Base-by-base conservation (phyloP, 768 basidiomycete species). In the Termitomyces sp. region DNA sequence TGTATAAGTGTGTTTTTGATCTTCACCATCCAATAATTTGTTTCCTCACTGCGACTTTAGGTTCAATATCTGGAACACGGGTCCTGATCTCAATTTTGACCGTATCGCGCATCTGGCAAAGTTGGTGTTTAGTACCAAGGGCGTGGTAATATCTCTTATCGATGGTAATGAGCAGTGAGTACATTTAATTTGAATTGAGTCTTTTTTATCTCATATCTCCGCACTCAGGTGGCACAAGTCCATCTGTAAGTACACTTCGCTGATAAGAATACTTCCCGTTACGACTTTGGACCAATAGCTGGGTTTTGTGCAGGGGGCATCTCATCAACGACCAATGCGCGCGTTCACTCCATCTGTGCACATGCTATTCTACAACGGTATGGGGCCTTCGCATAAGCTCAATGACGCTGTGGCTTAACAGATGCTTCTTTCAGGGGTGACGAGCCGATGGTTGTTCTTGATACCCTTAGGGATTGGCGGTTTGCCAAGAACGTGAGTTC, bases 101-200 rank as follows among this genome's bases (percentile, higher is more conserved):
- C 84, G 95, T 18, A 95, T 97, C 62, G 91, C 87, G 16, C 93
- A 96, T 69, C 81, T 98, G 27, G 90, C 90, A 41, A 95, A 95
- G 73, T 76, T 97, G 41, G 95, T 98, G 7, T 98, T 98, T 71
- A 89, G 81, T 65, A 90, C 94, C 2, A 91, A 90, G 68, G 86
- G 89, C 14, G 94, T 95, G 2, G 69, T 85, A 24, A 90, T 98
- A 22, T 84, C 88, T 8, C 73, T 96, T 37, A 79, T 94, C n/a
- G 94, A 96, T 67, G 85, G 84, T 13, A 84, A 86, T 43, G 88
- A 90, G 58, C 89, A 92, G 88, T 91, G 72, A 71, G 88, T 68
- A 55, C 32, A 39, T 22, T 53, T 26, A 9, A 44, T 14, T 29
- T 57, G 39, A 22, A 53, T 27, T 16, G 26, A 20, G 31, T 27